phyloP scores from a whole-genome alignment of 768 basidiomycete species.

The Boletus tomentosulus region DNA sequence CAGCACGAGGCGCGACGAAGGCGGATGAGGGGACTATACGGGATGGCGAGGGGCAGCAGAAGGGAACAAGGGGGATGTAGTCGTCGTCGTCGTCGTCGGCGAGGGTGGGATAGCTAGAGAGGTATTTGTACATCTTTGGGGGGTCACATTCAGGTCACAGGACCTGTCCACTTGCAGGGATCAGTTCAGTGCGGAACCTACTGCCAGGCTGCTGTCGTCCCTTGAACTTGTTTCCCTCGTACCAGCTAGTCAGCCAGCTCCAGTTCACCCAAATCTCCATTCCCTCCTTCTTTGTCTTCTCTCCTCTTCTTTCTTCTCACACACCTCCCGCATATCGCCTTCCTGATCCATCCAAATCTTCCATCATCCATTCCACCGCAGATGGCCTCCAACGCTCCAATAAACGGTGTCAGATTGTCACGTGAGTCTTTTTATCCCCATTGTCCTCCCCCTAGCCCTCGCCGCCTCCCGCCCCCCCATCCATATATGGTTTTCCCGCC shows the following conservation, averaged over 20 bases:
- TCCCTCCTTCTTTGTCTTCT: neutral
- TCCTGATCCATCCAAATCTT: conserved; percentile 13
- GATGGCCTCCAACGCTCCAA: conserved; percentile 76
- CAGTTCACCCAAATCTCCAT: neutral
- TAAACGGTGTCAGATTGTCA: conserved; percentile 85
- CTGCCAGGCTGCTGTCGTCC: conserved; percentile 19
- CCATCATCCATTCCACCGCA: conserved; percentile 17
- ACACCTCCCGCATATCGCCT: conserved; percentile 8
- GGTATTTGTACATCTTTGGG: conserved; percentile 32
- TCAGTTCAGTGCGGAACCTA: conserved; percentile 16
- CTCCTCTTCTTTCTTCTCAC: neutral
- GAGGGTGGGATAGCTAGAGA: neutral
- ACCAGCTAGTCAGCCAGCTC: conserved; percentile 6
- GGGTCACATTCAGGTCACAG: conserved; percentile 30
- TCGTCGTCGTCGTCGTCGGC: neutral
- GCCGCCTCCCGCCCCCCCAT: conserved; percentile 13
- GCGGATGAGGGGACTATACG: neutral
- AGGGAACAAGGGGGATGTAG: neutral
- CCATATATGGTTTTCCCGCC: conserved; percentile 30
- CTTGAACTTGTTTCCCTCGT: conserved; percentile 14
- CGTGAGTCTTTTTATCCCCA: conserved; percentile 47
- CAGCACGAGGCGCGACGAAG: neutral
- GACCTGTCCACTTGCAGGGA: conserved; percentile 14
- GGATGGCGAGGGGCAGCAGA: neutral
- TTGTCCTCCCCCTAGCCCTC: conserved; percentile 13